Evolutionary conservation across 495 filamentous ascomycete species (phyloP), one percentile per base, ranked within the genome.

Genomic region (Aspergillus panamensis): DNA sequence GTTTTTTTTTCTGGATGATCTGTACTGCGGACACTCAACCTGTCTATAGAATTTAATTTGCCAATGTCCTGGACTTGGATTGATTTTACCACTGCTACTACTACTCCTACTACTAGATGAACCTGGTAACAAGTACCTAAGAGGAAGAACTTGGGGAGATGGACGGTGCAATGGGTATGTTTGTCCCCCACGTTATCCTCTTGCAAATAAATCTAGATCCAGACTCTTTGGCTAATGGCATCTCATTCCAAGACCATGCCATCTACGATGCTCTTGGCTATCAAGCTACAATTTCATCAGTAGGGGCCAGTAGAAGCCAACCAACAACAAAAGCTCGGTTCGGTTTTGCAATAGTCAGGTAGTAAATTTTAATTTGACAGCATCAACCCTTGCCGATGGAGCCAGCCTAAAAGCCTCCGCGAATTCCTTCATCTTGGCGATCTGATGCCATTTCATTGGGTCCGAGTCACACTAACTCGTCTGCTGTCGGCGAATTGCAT

Each of bases 91-190:
- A 40, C 5, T 6, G 37, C 5, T 40, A 82, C 81, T 43, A n/a
- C n/a, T n/a, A n/a, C n/a, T n/a, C n/a, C n/a, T n/a, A n/a, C n/a
- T n/a, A n/a, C n/a, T n/a, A n/a, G 82, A 85, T 52, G 80, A 85
- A 60, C 73, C 82, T 52, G 70, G 77, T 3, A 80, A 74, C 29
- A 82, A 87, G 56, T 76, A 82, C 59, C 78, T 79, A 84, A 20
- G 71, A 73, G 12, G 66, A 84, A 66, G 82, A 82, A 68, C 65
- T 88, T 35, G 79, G 84, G 56, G 77, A 79, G 58, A 64, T 87
- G 17, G 82, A 85, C 65, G 64, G 80, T n/a, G 83, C 87, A 67
- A 86, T 87, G 25, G 25, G 25, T 2, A 5, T 25, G 25, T 25
- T 25, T 25, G 25, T 25, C 25, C 25, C 25, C 25, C 25, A 25